Base-by-base conservation (phyloP, 352 stramenopile species). In the Salisapilia sapeloensis region DNA sequence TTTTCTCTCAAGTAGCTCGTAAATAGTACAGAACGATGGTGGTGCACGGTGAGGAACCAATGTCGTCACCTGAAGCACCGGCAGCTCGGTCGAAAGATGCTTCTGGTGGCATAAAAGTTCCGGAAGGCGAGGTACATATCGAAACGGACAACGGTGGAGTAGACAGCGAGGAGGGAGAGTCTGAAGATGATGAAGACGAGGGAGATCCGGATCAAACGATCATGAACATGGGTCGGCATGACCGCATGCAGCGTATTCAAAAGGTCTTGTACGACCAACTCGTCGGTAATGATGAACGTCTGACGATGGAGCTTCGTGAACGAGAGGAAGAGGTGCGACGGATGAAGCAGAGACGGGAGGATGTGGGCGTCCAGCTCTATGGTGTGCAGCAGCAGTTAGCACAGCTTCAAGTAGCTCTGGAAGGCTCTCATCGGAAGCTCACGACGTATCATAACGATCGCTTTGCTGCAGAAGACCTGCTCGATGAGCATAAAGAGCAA, bases 351-450 rank as follows among this genome's bases (percentile, higher is more conserved):
- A 44, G 56, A 24, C 74, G 89, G 13, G 89, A 97, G 49, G 64
- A 91, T 40, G 55, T 92, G 4, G 89, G 86, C 38, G 85, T 97
- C 27, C 56, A 89, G 34, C 55, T 97, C 17, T 96, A 97, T 41
- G 78, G 81, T 12, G 63, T 97, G 35, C 91, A 97, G 45, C 87
- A 97, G 43, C 91, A 97, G 44, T 69, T 97, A 4, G 84, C 87
- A 12, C 62, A 83, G 37, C 57, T 96, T 7, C 90, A 97, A 38
- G 62, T 94, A 24, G 57, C 61, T 27, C 62, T 97, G 2, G 81
- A 96, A 32, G 44, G 46, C n/a, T 71, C 66, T 4, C 76, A 93
- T 26, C 60, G 65, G 16, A 78, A 78, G 29, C 60, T 86, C 25
- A 71, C 63, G 20, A 44, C 30, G 6, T 49, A 66, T 21, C 67